These are phyloP conservation scores for Pythium biforme DNA, from an alignment of 352 stramenopile species.

Conservation along the genomic window DNA sequence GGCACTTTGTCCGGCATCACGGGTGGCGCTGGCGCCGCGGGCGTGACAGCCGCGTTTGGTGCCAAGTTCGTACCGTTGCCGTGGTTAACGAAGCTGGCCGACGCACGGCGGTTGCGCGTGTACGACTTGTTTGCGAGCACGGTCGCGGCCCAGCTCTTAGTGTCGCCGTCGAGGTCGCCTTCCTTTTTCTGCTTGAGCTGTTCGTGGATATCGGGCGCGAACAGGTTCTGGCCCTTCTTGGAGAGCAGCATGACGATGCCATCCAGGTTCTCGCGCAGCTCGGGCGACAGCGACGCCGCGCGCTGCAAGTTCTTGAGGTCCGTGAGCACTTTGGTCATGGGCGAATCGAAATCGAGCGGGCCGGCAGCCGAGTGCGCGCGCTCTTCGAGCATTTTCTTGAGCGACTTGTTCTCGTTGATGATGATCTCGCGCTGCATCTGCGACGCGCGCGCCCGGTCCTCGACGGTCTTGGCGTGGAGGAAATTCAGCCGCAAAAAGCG, in stretches of 20 bases:
- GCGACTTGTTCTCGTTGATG: conserved; percentile 81
- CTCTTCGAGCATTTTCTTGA: conserved; percentile 82
- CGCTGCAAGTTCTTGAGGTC: conserved; percentile 76
- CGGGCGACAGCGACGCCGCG: conserved; percentile 51
- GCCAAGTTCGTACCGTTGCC: conserved; percentile 3
- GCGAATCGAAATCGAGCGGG: conserved; percentile 73
- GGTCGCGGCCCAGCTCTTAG: conserved; percentile 75
- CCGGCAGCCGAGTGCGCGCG: conserved; percentile 34
- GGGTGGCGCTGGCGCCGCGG: not conserved
- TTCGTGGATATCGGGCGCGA: conserved; percentile 78
- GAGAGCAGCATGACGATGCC: conserved; percentile 72
- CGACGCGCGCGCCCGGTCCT: conserved; percentile 61
- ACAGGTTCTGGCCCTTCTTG: conserved; percentile 81
- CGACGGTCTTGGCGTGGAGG: conserved; percentile 67
- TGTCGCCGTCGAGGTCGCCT: conserved; percentile 69
- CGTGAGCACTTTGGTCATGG: conserved; percentile 75
- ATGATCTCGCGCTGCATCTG: conserved; percentile 79
- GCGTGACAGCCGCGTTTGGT: not conserved
- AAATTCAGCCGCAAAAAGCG: conserved; percentile 77
- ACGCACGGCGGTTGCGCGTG: conserved; percentile 60
- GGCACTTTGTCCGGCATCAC: not conserved
- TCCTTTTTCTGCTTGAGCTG: conserved; percentile 75
- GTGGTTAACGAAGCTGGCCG: conserved; percentile 39
- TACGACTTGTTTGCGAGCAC: conserved; percentile 80
- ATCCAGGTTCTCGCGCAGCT: conserved; percentile 70